Evolutionary conservation across 2,329 filamentous ascomycete species (phyloP), one percentile per base, ranked within the genome.

Genomic region (Fusarium siculi): DNA sequence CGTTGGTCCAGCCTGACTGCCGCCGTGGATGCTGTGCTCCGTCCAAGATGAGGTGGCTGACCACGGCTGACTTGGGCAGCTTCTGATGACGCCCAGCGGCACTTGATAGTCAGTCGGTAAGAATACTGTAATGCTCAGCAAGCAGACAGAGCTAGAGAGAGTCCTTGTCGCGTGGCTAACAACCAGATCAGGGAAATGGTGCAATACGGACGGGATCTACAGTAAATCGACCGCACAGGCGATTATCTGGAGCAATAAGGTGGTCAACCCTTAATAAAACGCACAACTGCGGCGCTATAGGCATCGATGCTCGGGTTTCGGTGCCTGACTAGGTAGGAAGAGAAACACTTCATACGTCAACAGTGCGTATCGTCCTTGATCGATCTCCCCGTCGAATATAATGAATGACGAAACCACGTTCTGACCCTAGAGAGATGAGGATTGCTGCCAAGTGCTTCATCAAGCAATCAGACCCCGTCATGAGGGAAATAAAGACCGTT

Each of bases 131-230:
- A 61, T 62, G 36, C 56, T 61, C 23, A 42, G 23, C 52, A 46
- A 58, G 15, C 28, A 37, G 46, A 32, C 21, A 32, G 42, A 40
- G 11, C 32, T 32, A 21, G 36, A 40, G 11, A 39, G 37, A 40
- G 54, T 63, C 58, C 58, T 60, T 72, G 72, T 74, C 72, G 72
- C 72, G 72, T 74, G 71, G 72, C 64, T 61, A 25, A 73, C 57
- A 66, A 63, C 68, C 60, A 74, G 73, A 74, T 74, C 72, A 74
- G 57, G 72, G 71, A 74, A 74, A 57, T 52, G 62, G 40, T 54
- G 70, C 42, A 65, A 67, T 70, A 42, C 43, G 55, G 32, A 42
- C 43, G 61, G 32, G 66, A 73, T 73, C 70, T 66, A 59, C 69
- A 73, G 30, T 34, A 61, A 56, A 56, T 60, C 46, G 49, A 46